These are phyloP conservation scores for Aspergillus avenaceus DNA, from an alignment of 495 filamentous ascomycete species.

Conservation along the genomic window DNA sequence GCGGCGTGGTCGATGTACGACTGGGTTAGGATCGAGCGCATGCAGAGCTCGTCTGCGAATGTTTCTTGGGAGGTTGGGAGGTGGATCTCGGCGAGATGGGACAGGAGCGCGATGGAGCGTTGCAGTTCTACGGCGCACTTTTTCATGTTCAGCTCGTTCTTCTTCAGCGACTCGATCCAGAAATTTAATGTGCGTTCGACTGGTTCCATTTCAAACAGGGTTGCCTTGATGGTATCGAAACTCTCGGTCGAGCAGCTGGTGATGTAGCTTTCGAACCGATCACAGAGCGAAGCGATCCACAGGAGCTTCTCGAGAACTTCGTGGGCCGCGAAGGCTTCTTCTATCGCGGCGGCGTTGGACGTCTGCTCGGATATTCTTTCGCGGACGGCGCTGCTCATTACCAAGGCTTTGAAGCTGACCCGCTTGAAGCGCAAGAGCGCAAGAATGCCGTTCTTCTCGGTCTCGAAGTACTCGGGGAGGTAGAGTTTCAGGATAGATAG, in stretches of 20 bases:
- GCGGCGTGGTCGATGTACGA: constrained; percentile 78
- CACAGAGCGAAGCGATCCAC: constrained; percentile 77
- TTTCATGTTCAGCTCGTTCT: constrained; percentile 82
- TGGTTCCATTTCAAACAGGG: constrained; percentile 85
- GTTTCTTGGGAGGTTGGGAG: constrained; percentile 67
- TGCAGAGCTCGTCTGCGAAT: constrained; percentile 77
- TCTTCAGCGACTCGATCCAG: constrained; percentile 79
- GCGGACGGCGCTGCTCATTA: constrained; percentile 75
- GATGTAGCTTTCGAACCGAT: constrained; percentile 77
- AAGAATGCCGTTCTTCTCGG: constrained; percentile 75
- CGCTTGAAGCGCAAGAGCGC: constrained; percentile 84
- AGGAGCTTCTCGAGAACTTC: constrained; percentile 80
- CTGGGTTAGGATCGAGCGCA: constrained; percentile 70
- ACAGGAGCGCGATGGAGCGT: constrained; percentile 74
- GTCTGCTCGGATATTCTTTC: constrained; percentile 60
- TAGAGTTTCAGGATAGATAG: constrained; percentile 83
- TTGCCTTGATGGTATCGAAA: constrained; percentile 69
- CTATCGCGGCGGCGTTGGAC: constrained; percentile 55
- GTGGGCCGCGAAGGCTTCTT: constrained; percentile 72
- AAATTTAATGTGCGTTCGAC: constrained; percentile 85
- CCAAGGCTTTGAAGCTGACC: constrained; percentile 79
- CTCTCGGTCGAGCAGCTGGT: constrained; percentile 69
- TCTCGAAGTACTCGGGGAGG: constrained; percentile 79
- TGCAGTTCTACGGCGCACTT: constrained; percentile 77
- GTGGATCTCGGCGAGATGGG: constrained; percentile 77